Conservation (phyloP, 257 asterid genomes). For the Phtheirospermum japonicum region DNA sequence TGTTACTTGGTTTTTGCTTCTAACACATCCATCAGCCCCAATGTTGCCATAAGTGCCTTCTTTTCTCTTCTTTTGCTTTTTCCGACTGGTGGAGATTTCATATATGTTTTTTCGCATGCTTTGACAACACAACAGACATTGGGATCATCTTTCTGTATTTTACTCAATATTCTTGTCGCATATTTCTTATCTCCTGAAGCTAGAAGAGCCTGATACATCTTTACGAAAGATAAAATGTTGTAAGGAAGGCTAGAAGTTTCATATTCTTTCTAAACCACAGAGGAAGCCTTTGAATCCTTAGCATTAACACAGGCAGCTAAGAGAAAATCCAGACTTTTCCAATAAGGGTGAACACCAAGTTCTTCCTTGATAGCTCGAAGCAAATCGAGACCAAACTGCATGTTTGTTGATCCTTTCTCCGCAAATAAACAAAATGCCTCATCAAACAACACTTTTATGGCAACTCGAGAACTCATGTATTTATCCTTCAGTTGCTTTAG, state of each 20-base stretch:
- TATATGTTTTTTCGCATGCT: slow-evolving; percentile 50
- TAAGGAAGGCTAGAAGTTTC: slow-evolving; percentile 69
- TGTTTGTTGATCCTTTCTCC: slow-evolving; percentile 61
- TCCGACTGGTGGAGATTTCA: slow-evolving; percentile 10
- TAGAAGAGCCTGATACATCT: too few species aligned
- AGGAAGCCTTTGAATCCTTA: slow-evolving; percentile 55
- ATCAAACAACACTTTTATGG: slow-evolving; percentile 55
- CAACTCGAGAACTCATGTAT: slow-evolving; percentile 42
- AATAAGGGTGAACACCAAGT: slow-evolving; percentile 60
- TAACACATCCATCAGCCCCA: slow-evolving; percentile 33
- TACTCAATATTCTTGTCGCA: slow-evolving; percentile 44
- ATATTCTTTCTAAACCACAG: slow-evolving; percentile 79
- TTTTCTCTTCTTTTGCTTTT: slow-evolving; percentile 24
- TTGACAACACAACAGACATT: slow-evolving; percentile 56
- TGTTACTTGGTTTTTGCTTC: too few species aligned
- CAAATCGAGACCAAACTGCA: too few species aligned
- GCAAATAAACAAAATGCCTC: slow-evolving; percentile 67
- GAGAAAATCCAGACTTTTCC: slow-evolving; percentile 83
- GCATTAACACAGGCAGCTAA: slow-evolving; percentile 65
- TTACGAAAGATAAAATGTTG: slow-evolving; percentile 68
- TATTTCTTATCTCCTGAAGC: slow-evolving; percentile 60
- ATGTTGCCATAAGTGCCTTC: slow-evolving; percentile 30
- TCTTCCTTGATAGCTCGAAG: slow-evolving; percentile 70
- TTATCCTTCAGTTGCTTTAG: slow-evolving; percentile 63
- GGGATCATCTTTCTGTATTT: slow-evolving; percentile 60